A percentile compares a stretch with the other conserved stretches of the same genome.
phyloP scores from a whole-genome alignment of 108 stramenopile species.

The Bacterosira constricta region DNA sequence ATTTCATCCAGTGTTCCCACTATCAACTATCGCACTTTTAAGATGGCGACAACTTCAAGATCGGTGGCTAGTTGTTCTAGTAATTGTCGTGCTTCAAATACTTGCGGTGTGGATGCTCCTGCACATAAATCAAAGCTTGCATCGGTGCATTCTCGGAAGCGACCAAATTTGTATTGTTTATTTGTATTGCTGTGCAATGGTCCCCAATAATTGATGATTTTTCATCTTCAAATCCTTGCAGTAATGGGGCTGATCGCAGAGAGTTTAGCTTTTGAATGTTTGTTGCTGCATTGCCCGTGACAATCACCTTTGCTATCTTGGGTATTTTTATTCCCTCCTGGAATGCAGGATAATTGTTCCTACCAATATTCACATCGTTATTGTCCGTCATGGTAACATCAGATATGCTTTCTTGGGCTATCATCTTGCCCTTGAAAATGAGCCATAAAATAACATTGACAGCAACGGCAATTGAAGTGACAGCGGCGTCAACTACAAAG shows the following conservation, averaged over 20 bases:
- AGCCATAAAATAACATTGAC: conserved; percentile 6
- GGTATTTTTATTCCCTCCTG: conserved; percentile 19
- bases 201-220: conserved; percentile 24
- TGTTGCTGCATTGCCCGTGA: conserved; percentile 62
- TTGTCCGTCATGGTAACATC: background rate
- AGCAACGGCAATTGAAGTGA: too few species aligned
- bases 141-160: conserved; percentile 62
- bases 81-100: conserved; percentile 67
- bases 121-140: conserved; percentile 66
- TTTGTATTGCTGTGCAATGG: conserved; percentile 18
- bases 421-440: conserved; percentile 18
- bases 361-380: too few species aligned
- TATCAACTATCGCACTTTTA: conserved; percentile 67
- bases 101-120: conserved; percentile 59
- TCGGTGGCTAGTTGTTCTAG: conserved; percentile 67
- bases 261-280: conserved; percentile 46
- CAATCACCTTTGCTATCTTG: conserved; percentile 56
- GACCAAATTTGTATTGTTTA: conserved; percentile 61
- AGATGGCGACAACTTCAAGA: conserved; percentile 66
- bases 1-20: conserved; percentile 80
- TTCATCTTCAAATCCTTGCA: conserved; percentile 70
- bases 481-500: too few species aligned
- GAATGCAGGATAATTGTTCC: too few species aligned
- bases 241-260: conserved; percentile 66
- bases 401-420: conserved; percentile 9